These are phyloP conservation scores for Trichoderma simmonsii DNA, from an alignment of 2,329 filamentous ascomycete species.

Conservation along the genomic window DNA sequence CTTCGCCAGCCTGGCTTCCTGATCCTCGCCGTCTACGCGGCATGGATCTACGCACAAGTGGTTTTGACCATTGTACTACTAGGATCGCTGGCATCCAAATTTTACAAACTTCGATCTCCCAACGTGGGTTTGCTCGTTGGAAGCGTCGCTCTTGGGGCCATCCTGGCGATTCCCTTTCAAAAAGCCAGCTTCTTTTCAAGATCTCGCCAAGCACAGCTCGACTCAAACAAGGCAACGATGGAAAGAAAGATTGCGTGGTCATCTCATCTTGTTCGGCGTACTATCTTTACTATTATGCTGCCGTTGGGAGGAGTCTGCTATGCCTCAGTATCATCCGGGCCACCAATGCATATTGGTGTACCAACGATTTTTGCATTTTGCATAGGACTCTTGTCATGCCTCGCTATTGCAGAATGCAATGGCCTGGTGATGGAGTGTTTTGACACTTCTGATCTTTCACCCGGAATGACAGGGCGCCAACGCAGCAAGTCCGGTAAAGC, in stretches of 20 bases:
- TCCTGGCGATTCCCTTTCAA: slow-evolving; percentile 69
- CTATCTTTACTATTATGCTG: slow-evolving; percentile 63
- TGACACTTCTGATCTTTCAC: slow-evolving; percentile 75
- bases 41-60: slow-evolving; percentile 76
- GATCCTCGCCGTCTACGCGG: slow-evolving; percentile 68
- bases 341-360: slow-evolving; percentile 56
- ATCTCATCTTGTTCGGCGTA: slow-evolving; percentile 66
- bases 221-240: slow-evolving; percentile 66
- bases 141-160: slow-evolving; percentile 64
- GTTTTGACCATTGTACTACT: slow-evolving; percentile 70
- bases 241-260: slow-evolving; percentile 64
- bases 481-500: slow-evolving; percentile 38
- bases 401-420: slow-evolving; percentile 73
- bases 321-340: slow-evolving; percentile 62
- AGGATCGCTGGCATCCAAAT: slow-evolving; percentile 66
- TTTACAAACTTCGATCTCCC: slow-evolving; percentile 62
- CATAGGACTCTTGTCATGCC: slow-evolving; percentile 67
- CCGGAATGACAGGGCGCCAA: slow-evolving; percentile 62
- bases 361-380: slow-evolving; percentile 64
- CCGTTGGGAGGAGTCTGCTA: slow-evolving; percentile 67
- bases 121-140: slow-evolving; percentile 65
- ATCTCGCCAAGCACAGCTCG: slow-evolving; percentile 54
- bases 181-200: slow-evolving; percentile 68
- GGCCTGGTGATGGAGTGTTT: slow-evolving; percentile 78
- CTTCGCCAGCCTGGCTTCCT: slow-evolving; percentile 69